Conservation (phyloP, 495 filamentous ascomycete species). For the Hyphodiscus hymeniophilus region DNA sequence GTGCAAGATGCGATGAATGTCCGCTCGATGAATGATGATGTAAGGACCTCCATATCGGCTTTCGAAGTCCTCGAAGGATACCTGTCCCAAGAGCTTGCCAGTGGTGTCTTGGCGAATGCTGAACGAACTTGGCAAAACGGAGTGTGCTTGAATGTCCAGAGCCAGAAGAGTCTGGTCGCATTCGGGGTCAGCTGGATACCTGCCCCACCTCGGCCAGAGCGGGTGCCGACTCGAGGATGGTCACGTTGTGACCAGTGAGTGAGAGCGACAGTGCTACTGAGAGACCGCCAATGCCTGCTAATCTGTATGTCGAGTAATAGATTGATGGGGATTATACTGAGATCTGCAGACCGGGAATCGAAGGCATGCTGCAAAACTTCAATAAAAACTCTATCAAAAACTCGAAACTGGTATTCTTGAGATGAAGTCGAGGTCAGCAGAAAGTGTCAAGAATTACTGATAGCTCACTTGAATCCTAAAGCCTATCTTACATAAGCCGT, state of each 20-base stretch:
- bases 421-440: too few relatives aligned
- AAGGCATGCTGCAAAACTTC: too few relatives aligned
- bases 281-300: constrained; percentile 46
- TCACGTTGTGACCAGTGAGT: constrained; percentile 40
- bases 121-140: background rate
- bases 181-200: constrained; percentile 50
- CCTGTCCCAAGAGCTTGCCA: background rate
- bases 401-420: too few relatives aligned
- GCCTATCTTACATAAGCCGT: too few relatives aligned
- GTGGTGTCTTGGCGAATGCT: background rate
- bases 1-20: background rate
- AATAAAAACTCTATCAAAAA: too few relatives aligned
- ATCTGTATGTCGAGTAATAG: too few relatives aligned
- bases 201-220: constrained; percentile 46
- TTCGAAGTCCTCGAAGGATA: background rate
- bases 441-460: too few relatives aligned
- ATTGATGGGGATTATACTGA: too few relatives aligned
- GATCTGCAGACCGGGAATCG: too few relatives aligned
- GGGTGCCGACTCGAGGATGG: constrained; percentile 42
- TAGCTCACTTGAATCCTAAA: too few relatives aligned
- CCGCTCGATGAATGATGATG: background rate
- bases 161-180: constrained; percentile 33
- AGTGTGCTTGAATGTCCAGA: background rate
- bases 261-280: constrained; percentile 45
- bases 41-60: background rate